Base-by-base conservation (phyloP, 1,139 yeast genomes). In the Nakaseomyces nivariensis region DNA sequence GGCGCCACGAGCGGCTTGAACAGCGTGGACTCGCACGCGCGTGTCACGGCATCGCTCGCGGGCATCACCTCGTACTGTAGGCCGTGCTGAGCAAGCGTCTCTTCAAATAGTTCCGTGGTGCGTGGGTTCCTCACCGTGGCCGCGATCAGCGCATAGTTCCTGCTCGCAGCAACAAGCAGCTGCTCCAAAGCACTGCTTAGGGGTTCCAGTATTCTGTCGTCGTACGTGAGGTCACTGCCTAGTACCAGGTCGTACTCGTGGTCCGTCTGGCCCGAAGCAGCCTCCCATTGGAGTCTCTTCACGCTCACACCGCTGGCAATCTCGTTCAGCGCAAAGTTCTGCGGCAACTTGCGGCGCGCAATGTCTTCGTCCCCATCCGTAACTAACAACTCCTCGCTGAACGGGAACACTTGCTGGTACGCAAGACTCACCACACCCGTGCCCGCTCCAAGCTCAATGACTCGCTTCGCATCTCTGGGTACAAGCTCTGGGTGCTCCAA, bases 141-240 rank as follows among this genome's bases (percentile, higher is more conserved):
- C 0, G 94, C 81, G 22, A 85, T 72, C n/a, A 76, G 57, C 3
- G 78, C 77, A 32, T 55, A 51, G 6, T 54, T 32, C 3, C 58
- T 52, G 1, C 58, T 53, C 17, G 48, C 48, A 0, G 41, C 31
- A 5, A 33, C 29, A 8, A 78, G 65, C 36, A 74, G 72, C 31
- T 71, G 72, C 2, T 60, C 54, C 1, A 88, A 63, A 9, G 85
- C 76, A 3, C 62, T 54, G 3, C 81, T 74, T 46, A 89, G 70
- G n/a, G 67, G 67, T 0, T 79, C 79, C n/a, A 85, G 72, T 2
- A 80, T 72, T 3, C 76, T 69, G 1, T 78, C 66, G 61, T 90
- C 97, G 66, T 86, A 90, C 0, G 96, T 87, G 31, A 89, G 86
- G 64, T 88, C 96, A 0, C 96, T 92, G 0, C 90, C 96, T 3